Base-by-base conservation (phyloP, 495 filamentous ascomycete species). In the Aspergillus heteromorphus region DNA sequence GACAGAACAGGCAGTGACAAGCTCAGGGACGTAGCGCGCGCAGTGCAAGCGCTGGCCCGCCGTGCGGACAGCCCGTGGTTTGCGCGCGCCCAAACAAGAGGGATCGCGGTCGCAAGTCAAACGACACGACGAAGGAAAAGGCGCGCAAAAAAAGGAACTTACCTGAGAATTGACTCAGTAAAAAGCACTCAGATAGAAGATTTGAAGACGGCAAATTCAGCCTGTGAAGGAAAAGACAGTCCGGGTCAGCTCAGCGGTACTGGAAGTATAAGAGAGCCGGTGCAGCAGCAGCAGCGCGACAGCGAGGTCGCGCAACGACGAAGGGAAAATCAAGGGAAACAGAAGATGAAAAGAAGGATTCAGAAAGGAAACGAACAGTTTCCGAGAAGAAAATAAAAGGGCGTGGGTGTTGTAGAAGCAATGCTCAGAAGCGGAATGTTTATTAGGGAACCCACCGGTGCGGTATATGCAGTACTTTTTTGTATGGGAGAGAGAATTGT, bases 401-500 rank as follows among this genome's bases (percentile, higher is more conserved):
- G 69, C 58, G 65, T 62, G 68, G 58, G 62, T 65, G 57, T 65
- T 72, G 65, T 63, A 62, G 62, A 68, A 51, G 55, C 41, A 62
- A 51, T 58, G 57, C 53, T 59, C 25, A 42, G 50, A 40, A 47
- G 29, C 18, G 40, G 49, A 54, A 57, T 67, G 57, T 71, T 65
- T 65, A 65, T 60, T 54, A 57, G 58, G 58, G 51, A 56, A 62
- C 70, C 68, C 58, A 73, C 68, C 65, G 51, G 63, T 47, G 59
- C 61, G 62, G 64, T 59, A 64, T 71, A 69, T 71, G 68, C 65
- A 71, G 71, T 69, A 73, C 66, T 73, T 75, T 74, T 70, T 75
- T 73, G 71, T 73, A 65, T 75, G 67, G 70, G 75, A 77, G 75
- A 74, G 68, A 73, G 77, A 73, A 77, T 83, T 82, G 79, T 84